phyloP scores from a whole-genome alignment of 1,284 basidiomycete genomes.

The Rhodotorula sp. region DNA sequence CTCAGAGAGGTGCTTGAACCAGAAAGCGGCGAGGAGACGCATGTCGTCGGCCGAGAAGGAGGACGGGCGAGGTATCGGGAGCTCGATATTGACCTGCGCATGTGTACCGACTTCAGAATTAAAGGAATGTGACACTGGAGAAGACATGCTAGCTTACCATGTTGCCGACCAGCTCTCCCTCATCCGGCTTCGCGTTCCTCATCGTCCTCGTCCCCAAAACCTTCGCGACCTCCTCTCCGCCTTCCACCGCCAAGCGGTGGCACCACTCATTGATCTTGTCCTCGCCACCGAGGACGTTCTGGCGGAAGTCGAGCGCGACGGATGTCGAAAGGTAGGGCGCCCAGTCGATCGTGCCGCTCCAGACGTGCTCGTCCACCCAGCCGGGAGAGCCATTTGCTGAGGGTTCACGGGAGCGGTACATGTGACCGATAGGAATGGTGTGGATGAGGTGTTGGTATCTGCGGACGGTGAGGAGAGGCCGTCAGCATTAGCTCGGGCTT shows the following conservation, averaged over 20 bases:
- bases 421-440: slow-evolving; percentile 27
- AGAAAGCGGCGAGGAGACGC: slow-evolving; percentile 9
- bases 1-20: slow-evolving; percentile 18
- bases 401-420: slow-evolving; percentile 5
- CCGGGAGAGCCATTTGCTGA: background rate
- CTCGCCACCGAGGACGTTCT: slow-evolving; percentile 40
- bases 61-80: slow-evolving; percentile 21
- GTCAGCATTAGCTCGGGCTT: background rate
- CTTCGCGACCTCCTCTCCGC: slow-evolving; percentile 35
- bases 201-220: slow-evolving; percentile 37
- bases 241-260: slow-evolving; percentile 36
- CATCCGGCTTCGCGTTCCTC: slow-evolving; percentile 30
- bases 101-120: too few species aligned
- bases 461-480: background rate
- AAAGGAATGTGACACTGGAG: too few species aligned
- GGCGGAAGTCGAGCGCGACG: slow-evolving; percentile 41
- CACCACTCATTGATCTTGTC: slow-evolving; percentile 38
- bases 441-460: slow-evolving; percentile 41
- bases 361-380: slow-evolving; percentile 16
- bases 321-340: slow-evolving; percentile 14
- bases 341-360: slow-evolving; percentile 33
- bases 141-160: slow-evolving; percentile 33
- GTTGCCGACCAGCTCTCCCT: slow-evolving; percentile 36
- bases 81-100: slow-evolving; percentile 38
- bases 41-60: slow-evolving; percentile 7